A percentile compares a stretch with the other conserved stretches of the same genome.
phyloP scores from a whole-genome alignment of 2,329 filamentous ascomycete species.

The Xylaria sp. region DNA sequence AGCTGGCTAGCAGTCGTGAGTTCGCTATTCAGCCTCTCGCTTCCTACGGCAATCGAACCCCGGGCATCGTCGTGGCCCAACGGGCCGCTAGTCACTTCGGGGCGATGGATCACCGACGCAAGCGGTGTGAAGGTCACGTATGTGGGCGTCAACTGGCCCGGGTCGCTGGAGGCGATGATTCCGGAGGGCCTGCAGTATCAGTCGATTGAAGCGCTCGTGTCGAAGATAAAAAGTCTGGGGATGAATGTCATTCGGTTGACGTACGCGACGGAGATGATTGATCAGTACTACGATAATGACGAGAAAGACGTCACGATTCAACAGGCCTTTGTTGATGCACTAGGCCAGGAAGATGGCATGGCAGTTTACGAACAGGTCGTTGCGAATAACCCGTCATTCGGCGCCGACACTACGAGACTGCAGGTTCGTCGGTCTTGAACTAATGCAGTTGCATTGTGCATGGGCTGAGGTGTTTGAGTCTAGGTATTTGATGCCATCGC shows the following conservation, averaged over 20 bases:
- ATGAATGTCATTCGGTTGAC: conserved; percentile 69
- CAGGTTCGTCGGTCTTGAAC: conserved; percentile 43
- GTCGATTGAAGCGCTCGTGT: conserved; percentile 60
- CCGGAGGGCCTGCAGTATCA: conserved; percentile 69
- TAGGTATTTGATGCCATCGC: conserved; percentile 66
- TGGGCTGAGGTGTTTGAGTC: conserved; percentile 2
- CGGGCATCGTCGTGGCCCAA: conserved; percentile 45
- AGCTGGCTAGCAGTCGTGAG: conserved; percentile 19
- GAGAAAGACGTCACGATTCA: conserved; percentile 53
- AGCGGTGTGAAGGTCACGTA: conserved; percentile 52
- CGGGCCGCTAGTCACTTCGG: conserved; percentile 50
- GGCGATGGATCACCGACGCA: conserved; percentile 51
- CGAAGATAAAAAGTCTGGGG: conserved; percentile 62
- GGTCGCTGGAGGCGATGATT: conserved; percentile 65
- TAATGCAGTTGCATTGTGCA: not conserved
- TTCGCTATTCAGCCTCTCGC: conserved; percentile 1
- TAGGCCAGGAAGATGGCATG: conserved; percentile 58
- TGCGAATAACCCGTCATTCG: conserved; percentile 62
- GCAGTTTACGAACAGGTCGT: conserved; percentile 57
- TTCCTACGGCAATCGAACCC: conserved; percentile 1
- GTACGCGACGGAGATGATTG: conserved; percentile 68
- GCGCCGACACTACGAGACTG: conserved; percentile 57
- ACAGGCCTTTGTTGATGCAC: conserved; percentile 50
- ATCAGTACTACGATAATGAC: conserved; percentile 59
- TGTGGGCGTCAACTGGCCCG: conserved; percentile 67